Evolutionary conservation across 1,284 basidiomycete species (phyloP).

Genomic region (Rhodotorula sp.): DNA sequence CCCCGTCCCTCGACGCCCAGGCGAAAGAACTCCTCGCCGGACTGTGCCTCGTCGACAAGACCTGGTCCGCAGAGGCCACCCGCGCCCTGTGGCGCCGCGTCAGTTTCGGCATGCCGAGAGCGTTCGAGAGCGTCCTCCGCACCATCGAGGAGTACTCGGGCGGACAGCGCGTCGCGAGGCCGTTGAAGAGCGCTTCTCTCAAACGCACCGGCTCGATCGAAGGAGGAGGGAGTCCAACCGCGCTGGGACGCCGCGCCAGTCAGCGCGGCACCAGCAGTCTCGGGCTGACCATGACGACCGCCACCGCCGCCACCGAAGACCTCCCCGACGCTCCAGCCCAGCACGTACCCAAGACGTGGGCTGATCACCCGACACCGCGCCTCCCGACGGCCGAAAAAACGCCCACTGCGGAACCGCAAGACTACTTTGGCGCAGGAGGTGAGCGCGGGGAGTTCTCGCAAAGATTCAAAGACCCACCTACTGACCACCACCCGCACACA

Average conservation of each 20-base stretch:
- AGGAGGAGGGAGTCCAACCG: neutral
- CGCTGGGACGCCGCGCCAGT: neutral
- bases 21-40: constrained; percentile 18
- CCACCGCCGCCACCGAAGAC: neutral
- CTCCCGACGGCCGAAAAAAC: neutral
- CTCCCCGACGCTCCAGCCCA: neutral
- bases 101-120: constrained; percentile 36
- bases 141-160: constrained; percentile 35
- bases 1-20: constrained; percentile 21
- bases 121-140: constrained; percentile 35
- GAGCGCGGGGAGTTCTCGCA: too few species aligned
- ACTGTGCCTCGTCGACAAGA: constrained; percentile 27
- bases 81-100: constrained; percentile 35
- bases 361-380: neutral
- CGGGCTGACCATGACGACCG: neutral
- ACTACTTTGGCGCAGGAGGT: neutral
- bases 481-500: neutral
- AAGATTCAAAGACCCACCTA: too few species aligned
- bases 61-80: constrained; percentile 34
- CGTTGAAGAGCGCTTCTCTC: constrained; percentile 4
- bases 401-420: neutral
- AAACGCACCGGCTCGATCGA: neutral
- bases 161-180: constrained; percentile 13
- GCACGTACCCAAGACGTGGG: neutral
- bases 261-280: neutral